Percentiles rank a stretch among this genome's conserved stretches.
Conservation (phyloP, 768 basidiomycete genomes). For the Podaxis rugospora region DNA sequence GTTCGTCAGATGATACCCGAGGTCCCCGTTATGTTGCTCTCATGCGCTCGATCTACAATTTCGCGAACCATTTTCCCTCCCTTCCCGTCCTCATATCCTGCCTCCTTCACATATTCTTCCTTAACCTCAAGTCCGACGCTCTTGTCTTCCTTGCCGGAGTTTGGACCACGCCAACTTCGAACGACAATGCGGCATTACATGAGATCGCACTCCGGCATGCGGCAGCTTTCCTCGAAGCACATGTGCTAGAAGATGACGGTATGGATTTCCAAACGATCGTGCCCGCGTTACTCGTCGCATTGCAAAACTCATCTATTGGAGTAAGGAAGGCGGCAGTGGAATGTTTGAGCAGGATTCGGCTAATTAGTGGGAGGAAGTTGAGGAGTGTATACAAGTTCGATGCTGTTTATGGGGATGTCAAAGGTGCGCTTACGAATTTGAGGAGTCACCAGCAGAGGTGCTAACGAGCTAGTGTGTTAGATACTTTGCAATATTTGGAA, state of each 20-base stretch:
- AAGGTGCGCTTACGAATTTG: slow-evolving; percentile 37
- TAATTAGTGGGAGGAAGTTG: slow-evolving; percentile 38
- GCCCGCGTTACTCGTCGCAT: slow-evolving; percentile 60
- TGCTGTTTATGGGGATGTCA: slow-evolving; percentile 59
- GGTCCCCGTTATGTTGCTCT: slow-evolving; percentile 50
- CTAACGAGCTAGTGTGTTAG: slow-evolving; percentile 12
- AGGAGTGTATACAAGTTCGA: slow-evolving; percentile 69
- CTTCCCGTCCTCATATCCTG: slow-evolving; percentile 46
- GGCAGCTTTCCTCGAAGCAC: slow-evolving; percentile 76
- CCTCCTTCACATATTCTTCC: slow-evolving; percentile 63
- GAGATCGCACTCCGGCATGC: slow-evolving; percentile 69
- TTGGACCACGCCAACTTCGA: slow-evolving; percentile 35
- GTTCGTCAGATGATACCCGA: slow-evolving; percentile 17
- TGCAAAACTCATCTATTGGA: slow-evolving; percentile 40
- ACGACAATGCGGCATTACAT: slow-evolving; percentile 24
- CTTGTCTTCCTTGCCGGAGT: slow-evolving; percentile 79
- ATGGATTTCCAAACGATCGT: slow-evolving; percentile 81
- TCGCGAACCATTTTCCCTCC: slow-evolving; percentile 55
- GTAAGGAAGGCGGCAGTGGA: slow-evolving; percentile 51
- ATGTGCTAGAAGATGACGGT: slow-evolving; percentile 43
- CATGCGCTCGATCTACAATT: slow-evolving; percentile 58
- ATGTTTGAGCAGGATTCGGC: slow-evolving; percentile 46
- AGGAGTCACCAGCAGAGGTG: slow-evolving; percentile 6
- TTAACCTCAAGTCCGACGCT: slow-evolving; percentile 61
- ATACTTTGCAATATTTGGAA: slow-evolving; percentile 65